Evolutionary conservation across 2,329 filamentous ascomycete species (phyloP).

Genomic region (Aspergillus melleus): DNA sequence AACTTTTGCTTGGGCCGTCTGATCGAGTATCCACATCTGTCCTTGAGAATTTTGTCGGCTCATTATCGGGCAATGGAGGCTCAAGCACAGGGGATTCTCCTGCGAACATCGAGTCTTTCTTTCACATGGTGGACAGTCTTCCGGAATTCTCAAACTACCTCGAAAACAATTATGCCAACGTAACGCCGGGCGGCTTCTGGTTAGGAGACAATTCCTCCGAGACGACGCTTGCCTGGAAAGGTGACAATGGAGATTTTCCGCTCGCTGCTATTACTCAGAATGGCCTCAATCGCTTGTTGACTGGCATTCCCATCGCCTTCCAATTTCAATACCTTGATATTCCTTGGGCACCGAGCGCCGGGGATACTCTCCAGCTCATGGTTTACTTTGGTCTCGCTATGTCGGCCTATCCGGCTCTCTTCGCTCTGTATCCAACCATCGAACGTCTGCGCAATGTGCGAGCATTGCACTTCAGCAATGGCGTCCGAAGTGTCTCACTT

Average conservation of each 20-base stretch:
- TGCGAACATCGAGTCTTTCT: too few species aligned
- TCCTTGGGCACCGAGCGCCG: too few species aligned
- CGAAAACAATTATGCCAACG: too few species aligned
- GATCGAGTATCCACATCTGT: too few species aligned
- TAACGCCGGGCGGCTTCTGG: too few species aligned
- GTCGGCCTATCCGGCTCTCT: constrained; percentile 78
- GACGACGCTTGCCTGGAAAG: constrained; percentile 71
- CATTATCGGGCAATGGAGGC: too few species aligned
- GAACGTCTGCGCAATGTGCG: constrained; percentile 78
- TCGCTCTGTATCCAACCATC: constrained; percentile 82
- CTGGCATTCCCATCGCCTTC: constrained; percentile 33
- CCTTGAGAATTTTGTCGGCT: too few species aligned
- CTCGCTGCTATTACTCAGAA: constrained; percentile 58
- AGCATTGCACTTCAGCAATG: constrained; percentile 87
- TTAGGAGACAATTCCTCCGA: constrained; percentile 50
- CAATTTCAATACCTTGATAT: too few species aligned
- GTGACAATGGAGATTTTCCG: constrained; percentile 60
- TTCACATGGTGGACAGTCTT: too few species aligned
- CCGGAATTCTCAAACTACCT: too few species aligned
- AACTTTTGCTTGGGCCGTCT: too few species aligned
- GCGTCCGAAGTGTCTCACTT: constrained; percentile 75
- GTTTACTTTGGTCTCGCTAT: constrained; percentile 80
- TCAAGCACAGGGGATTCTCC: too few species aligned
- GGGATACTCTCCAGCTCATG: constrained; percentile 66
- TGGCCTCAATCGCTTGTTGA: constrained; percentile 64